phyloP scores from a whole-genome alignment of 352 stramenopile genomes.

The Globisporangium sylvaticum region DNA sequence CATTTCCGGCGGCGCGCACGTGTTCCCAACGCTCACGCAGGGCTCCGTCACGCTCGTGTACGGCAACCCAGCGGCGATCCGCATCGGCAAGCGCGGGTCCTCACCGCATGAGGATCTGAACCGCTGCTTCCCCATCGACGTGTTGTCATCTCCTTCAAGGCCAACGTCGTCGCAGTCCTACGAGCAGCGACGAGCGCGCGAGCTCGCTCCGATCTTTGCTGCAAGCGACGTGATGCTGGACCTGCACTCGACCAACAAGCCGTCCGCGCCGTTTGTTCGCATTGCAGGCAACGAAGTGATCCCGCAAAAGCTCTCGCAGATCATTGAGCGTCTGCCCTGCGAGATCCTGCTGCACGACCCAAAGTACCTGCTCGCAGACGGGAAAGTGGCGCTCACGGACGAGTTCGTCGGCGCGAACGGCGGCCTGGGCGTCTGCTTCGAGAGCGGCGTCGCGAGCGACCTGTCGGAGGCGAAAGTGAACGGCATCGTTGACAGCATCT shows the following conservation, averaged over 20 bases:
- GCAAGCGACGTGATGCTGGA: conserved; percentile 61
- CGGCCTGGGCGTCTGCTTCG: conserved; percentile 62
- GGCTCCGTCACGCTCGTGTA: conserved; percentile 57
- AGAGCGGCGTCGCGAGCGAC: conserved; percentile 61
- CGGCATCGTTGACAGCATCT: conserved; percentile 32
- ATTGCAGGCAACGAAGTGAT: conserved; percentile 40
- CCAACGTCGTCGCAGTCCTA: conserved; percentile 17
- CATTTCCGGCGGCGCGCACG: conserved; percentile 5
- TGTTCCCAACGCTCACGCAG: conserved; percentile 28
- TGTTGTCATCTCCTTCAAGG: conserved; percentile 16
- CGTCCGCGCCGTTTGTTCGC: conserved; percentile 60
- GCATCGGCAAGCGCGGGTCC: conserved; percentile 47
- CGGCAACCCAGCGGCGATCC: conserved; percentile 53
- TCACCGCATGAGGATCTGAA: conserved; percentile 60
- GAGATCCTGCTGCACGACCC: conserved; percentile 66
- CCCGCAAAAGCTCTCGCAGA: conserved; percentile 18
- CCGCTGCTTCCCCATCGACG: conserved; percentile 48
- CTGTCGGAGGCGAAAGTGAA: conserved; percentile 43
- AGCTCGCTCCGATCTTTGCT: conserved; percentile 53
- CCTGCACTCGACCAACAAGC: conserved; percentile 78
- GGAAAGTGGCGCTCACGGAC: conserved; percentile 57
- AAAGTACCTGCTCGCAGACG: conserved; percentile 48
- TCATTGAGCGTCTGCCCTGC: conserved; percentile 43
- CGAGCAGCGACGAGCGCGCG: conserved; percentile 47
- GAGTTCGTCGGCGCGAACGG: conserved; percentile 62